A percentile compares a stretch with the other conserved stretches of the same genome.
These are phyloP conservation scores for Albugo candida DNA, from an alignment of 352 stramenopile genomes.

Conservation along the genomic window DNA sequence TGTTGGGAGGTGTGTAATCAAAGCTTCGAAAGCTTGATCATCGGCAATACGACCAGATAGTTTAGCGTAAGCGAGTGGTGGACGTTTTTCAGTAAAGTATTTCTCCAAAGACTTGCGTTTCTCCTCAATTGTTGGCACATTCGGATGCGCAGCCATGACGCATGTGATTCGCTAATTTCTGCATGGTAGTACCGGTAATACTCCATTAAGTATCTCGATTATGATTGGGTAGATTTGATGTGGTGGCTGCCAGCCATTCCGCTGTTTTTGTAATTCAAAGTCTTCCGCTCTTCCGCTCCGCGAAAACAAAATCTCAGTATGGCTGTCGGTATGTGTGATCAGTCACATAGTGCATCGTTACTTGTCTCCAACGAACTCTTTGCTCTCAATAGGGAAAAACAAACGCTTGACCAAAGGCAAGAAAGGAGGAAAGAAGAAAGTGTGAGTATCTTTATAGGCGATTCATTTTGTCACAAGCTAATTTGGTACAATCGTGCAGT, in stretches of 20 bases:
- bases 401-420: constrained; percentile 83
- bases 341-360: not conserved
- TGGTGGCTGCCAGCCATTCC: no score
- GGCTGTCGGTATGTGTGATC: constrained; percentile 10
- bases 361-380: not conserved
- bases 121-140: constrained; percentile 18
- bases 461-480: constrained; percentile 2
- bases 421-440: constrained; percentile 86
- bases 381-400: constrained; percentile 54
- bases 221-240: no score
- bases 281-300: no score
- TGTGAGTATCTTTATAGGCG: constrained; percentile 29
- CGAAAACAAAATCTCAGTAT: constrained; percentile 7
- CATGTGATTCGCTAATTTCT: no score
- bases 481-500: constrained; percentile 14
- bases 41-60: constrained; percentile 36
- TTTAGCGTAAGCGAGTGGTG: constrained; percentile 66
- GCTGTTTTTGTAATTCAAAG: no score
- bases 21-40: constrained; percentile 44
- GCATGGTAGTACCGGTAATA: no score
- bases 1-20: constrained; percentile 53
- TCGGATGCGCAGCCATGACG: no score
- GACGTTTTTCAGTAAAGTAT: constrained; percentile 53
- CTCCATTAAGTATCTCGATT: no score
- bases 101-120: constrained; percentile 60